Evolutionary conservation across 148 eudicot species (phyloP).

Genomic region (Spergularia marina): DNA sequence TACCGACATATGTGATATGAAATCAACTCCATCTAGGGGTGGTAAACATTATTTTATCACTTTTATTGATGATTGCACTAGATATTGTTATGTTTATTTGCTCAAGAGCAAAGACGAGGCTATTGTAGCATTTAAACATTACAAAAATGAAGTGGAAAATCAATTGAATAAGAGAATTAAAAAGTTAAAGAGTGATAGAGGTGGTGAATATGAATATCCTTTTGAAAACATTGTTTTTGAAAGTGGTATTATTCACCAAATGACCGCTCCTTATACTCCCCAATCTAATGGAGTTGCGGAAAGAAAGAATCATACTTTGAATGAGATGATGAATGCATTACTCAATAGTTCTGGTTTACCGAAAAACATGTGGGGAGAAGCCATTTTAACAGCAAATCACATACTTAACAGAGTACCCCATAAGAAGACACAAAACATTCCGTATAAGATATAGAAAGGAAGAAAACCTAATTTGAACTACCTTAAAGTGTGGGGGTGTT

Average conservation of each 20-base stretch:
- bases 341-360: background rate
- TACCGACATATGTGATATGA: background rate
- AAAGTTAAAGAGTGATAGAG: too few relatives aligned
- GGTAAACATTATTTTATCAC: background rate
- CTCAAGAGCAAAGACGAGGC: too few relatives aligned
- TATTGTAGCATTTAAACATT: too few relatives aligned
- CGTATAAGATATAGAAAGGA: background rate
- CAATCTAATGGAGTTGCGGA: too few relatives aligned
- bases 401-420: background rate
- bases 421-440: background rate
- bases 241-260: too few relatives aligned
- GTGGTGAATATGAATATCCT: too few relatives aligned
- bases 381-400: background rate
- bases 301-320: too few relatives aligned
- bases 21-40: background rate
- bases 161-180: too few relatives aligned
- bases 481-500: background rate
- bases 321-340: background rate
- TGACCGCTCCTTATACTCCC: too few relatives aligned
- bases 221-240: too few relatives aligned
- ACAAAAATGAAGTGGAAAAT: too few relatives aligned
- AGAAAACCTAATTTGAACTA: background rate
- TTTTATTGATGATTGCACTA: background rate
- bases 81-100: background rate
- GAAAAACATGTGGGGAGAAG: background rate